phyloP scores from a whole-genome alignment of 1,139 yeast genomes.

The Saccharomyces hybrid region DNA sequence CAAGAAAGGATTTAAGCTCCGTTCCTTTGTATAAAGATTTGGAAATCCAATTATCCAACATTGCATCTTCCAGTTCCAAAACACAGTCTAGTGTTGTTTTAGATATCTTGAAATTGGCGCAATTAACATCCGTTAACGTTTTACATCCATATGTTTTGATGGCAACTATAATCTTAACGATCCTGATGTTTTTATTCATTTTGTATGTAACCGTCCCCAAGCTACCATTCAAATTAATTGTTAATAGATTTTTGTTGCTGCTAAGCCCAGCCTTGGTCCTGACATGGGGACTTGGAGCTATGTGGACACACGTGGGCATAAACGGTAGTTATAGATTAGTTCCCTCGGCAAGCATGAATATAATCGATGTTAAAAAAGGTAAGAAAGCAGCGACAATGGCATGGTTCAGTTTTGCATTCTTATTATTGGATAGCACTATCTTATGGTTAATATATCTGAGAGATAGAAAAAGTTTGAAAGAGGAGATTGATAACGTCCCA shows the following conservation, averaged over 20 bases:
- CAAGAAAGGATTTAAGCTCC: conserved; percentile 21
- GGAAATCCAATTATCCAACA: conserved; percentile 20
- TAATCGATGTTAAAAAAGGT: conserved; percentile 43
- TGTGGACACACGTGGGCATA: conserved; percentile 59
- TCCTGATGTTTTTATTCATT: conserved; percentile 37
- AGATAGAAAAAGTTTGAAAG: conserved; percentile 26
- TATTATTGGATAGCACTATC: conserved; percentile 33
- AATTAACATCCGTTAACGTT: conserved; percentile 31
- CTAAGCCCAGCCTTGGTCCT: conserved; percentile 38
- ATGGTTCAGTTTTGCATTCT: conserved; percentile 53
- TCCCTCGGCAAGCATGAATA: conserved; percentile 45
- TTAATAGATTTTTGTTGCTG: conserved; percentile 34
- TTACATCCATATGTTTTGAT: conserved; percentile 51
- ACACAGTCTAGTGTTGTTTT: conserved; percentile 10
- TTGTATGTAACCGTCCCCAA: conserved; percentile 43
- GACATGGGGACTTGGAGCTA: conserved; percentile 63
- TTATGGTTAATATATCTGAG: conserved; percentile 28
- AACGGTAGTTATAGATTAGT: conserved; percentile 41
- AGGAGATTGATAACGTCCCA: conserved; percentile 23
- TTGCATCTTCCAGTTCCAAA: conserved; percentile 15
- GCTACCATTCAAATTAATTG: conserved; percentile 37
- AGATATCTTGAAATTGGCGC: conserved; percentile 27
- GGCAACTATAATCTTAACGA: conserved; percentile 40
- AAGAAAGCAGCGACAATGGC: conserved; percentile 50
- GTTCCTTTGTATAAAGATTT: conserved; percentile 23